Evolutionary conservation across 2,329 filamentous ascomycete species (phyloP).

Genomic region (Aspergillus calidoustus): DNA sequence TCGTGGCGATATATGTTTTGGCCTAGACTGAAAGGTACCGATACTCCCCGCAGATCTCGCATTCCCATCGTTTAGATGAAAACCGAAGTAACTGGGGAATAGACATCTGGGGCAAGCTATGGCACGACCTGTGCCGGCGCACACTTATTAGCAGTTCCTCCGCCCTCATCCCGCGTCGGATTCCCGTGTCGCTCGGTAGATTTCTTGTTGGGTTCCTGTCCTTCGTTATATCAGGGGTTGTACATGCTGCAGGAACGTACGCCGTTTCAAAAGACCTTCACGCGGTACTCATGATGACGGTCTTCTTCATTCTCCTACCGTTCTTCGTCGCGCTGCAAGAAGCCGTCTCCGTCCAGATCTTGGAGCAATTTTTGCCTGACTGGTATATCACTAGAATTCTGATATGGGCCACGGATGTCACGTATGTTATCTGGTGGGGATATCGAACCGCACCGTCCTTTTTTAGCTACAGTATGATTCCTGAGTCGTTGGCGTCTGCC

Average conservation of each 20-base stretch:
- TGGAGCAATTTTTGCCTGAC: constrained; percentile 9
- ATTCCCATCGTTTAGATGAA: neutral
- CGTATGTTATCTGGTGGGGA: constrained; percentile 19
- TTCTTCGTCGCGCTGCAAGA: constrained; percentile 21
- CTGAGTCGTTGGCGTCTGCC: constrained; percentile 17
- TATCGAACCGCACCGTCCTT: constrained; percentile 25
- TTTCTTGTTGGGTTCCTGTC: constrained; percentile 16
- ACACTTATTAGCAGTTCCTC: constrained; percentile 18
- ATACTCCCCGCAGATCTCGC: neutral
- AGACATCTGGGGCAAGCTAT: constrained; percentile 28
- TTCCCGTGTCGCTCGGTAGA: neutral
- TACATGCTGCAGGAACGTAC: constrained; percentile 21
- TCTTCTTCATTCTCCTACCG: constrained; percentile 22
- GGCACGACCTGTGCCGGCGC: constrained; percentile 26
- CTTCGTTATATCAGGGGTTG: constrained; percentile 21
- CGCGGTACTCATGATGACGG: constrained; percentile 22
- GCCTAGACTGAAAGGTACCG: constrained; percentile 19
- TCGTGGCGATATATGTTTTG: constrained; percentile 18
- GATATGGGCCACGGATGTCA: constrained; percentile 15
- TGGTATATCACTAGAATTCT: neutral
- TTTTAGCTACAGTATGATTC: constrained; percentile 22
- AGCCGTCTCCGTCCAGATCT: neutral
- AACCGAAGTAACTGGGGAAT: neutral
- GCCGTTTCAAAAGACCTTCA: constrained; percentile 15
- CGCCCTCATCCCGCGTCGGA: constrained; percentile 6